Conservation (phyloP, 202 grass and related monocot genomes). For the Bolboschoenoplectus hybrid region DNA sequence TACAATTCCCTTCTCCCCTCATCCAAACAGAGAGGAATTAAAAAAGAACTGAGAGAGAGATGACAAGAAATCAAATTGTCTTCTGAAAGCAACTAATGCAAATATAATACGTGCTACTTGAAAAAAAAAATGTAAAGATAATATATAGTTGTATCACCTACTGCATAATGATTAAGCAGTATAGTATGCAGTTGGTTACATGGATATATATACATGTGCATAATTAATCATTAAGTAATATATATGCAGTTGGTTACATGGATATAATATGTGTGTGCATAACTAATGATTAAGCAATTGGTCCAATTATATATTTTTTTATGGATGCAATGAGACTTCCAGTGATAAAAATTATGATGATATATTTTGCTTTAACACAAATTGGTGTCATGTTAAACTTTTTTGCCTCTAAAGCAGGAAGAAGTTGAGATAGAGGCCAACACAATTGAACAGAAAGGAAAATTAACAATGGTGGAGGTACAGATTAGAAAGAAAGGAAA, state of each 20-base stretch:
- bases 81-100: too few species aligned
- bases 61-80: too few species aligned
- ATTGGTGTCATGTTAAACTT: not conserved
- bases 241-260: not conserved
- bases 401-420: conserved; percentile 27
- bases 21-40: not conserved
- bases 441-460: conserved; percentile 41
- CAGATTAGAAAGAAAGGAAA: conserved; percentile 45
- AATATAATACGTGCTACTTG: too few species aligned
- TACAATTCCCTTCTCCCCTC: not conserved
- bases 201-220: too few species aligned
- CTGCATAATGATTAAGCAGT: too few species aligned
- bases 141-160: too few species aligned
- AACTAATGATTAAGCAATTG: not conserved
- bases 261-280: not conserved
- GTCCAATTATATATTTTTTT: not conserved
- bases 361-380: not conserved
- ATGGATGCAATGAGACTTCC: not conserved
- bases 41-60: too few species aligned
- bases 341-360: not conserved
- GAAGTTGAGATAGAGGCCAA: conserved; percentile 48
- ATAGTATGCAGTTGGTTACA: too few species aligned
- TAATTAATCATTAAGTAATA: too few species aligned
- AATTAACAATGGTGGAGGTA: conserved; percentile 41
- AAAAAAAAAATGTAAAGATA: too few species aligned